Conservation (phyloP, 2,329 filamentous ascomycete species). For the Microcyclospora tardicrescens region DNA sequence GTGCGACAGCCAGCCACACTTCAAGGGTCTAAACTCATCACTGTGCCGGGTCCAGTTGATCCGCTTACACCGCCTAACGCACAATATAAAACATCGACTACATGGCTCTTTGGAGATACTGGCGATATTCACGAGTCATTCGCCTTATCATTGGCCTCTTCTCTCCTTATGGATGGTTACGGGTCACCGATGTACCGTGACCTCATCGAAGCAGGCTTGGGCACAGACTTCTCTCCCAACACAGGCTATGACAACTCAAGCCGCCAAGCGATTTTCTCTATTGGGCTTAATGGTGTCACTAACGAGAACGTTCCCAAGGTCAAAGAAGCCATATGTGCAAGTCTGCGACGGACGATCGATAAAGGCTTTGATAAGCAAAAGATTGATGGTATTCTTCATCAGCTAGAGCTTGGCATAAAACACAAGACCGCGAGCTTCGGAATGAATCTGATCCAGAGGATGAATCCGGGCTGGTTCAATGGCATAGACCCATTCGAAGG, state of each 20-base stretch:
- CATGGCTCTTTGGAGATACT: slow-evolving; percentile 80
- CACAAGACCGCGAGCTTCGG: slow-evolving; percentile 96
- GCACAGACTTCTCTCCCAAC: slow-evolving; percentile 89
- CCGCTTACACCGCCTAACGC: slow-evolving; percentile 73
- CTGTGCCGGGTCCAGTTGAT: slow-evolving; percentile 69
- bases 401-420: slow-evolving; percentile 82
- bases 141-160: slow-evolving; percentile 67
- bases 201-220: slow-evolving; percentile 77
- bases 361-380: slow-evolving; percentile 82
- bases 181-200: slow-evolving; percentile 85
- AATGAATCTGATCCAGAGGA: slow-evolving; percentile 73
- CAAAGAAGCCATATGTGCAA: slow-evolving; percentile 58
- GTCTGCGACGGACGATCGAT: slow-evolving; percentile 54
- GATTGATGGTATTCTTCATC: slow-evolving; percentile 86
- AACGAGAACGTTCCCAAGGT: slow-evolving; percentile 66
- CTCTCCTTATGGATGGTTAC: slow-evolving; percentile 82
- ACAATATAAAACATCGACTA: slow-evolving; percentile 86
- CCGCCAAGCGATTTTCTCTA: slow-evolving; percentile 69
- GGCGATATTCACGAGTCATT: slow-evolving; percentile 79
- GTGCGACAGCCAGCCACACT: slow-evolving; percentile 68
- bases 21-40: slow-evolving; percentile 54
- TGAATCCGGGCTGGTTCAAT: slow-evolving; percentile 91
- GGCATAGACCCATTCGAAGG: slow-evolving; percentile 85
- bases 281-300: slow-evolving; percentile 82
- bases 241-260: slow-evolving; percentile 74